phyloP scores from a whole-genome alignment of 2,329 filamentous ascomycete genomes.

The Xylogone sp. region DNA sequence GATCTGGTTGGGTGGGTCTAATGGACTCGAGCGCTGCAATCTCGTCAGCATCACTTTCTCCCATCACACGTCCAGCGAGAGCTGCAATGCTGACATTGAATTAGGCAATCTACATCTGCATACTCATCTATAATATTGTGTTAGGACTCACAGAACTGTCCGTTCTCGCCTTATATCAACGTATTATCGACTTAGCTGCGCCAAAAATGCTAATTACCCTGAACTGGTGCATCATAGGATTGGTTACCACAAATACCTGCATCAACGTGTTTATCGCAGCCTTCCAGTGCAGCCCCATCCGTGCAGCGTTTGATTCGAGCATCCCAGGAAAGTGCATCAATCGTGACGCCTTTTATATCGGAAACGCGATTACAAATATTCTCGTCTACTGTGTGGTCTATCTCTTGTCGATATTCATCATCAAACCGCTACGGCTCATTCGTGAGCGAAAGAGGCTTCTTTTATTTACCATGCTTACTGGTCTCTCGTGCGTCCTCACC shows the following conservation, averaged over 20 bases:
- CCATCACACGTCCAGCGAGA: too few species aligned
- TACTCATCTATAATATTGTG: not conserved
- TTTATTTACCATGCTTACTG: not conserved
- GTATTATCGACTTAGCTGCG: not conserved
- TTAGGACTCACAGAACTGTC: not conserved
- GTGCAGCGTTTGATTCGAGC: not conserved
- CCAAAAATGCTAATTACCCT: not conserved
- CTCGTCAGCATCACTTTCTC: not conserved
- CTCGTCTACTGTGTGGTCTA: not conserved
- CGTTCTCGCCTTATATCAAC: not conserved
- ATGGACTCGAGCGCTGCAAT: not conserved
- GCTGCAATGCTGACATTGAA: not conserved
- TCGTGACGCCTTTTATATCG: not conserved
- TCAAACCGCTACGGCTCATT: not conserved
- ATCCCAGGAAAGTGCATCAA: not conserved
- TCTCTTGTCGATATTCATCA: not conserved
- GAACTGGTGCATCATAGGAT: not conserved
- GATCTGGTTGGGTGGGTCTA: not conserved
- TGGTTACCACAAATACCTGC: not conserved
- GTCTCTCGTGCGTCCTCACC: not conserved
- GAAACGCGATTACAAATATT: not conserved
- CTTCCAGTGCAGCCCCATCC: not conserved
- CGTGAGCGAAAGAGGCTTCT: not conserved
- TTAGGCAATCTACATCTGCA: not conserved
- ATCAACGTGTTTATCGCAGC: not conserved